Evolutionary conservation across 192 early-diverging fungal species (phyloP).

Genomic region (Coemansia sp.): DNA sequence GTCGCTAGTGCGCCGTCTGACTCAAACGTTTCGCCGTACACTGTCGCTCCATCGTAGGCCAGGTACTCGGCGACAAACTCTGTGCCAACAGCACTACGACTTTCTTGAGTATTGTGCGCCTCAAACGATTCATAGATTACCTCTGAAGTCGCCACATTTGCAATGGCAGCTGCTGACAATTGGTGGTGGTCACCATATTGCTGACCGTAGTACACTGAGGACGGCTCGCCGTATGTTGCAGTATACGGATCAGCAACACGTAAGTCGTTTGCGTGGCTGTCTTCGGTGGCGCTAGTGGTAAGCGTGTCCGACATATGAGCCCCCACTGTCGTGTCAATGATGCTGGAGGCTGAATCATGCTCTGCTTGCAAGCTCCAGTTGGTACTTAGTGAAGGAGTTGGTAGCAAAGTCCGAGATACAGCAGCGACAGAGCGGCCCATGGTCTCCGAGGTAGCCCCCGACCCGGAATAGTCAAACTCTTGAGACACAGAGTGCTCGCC

Average conservation of each 20-base stretch:
- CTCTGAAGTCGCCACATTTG: background rate
- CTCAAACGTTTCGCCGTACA: background rate
- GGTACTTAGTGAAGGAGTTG: constrained; percentile 7
- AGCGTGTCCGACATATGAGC: constrained; percentile 1
- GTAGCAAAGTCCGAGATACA: background rate
- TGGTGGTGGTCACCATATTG: background rate
- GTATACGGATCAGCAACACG: background rate
- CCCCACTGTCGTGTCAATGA: constrained; percentile 3
- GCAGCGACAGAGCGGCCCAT: constrained; percentile 3
- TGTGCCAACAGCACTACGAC: background rate
- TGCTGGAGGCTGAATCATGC: constrained; percentile 13
- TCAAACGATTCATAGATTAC: constrained; percentile 13
- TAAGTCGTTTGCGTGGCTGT: background rate
- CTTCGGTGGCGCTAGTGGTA: background rate
- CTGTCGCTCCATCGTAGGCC: background rate
- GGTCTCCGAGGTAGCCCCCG: background rate
- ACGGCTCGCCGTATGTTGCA: background rate
- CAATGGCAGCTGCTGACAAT: background rate
- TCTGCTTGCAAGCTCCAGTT: constrained; percentile 20
- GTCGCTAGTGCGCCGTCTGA: background rate
- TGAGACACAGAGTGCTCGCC: background rate
- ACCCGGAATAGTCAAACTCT: background rate
- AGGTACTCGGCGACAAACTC: background rate
- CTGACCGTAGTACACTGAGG: constrained; percentile 7
- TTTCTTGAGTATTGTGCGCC: constrained; percentile 6